A percentile compares a stretch with the other conserved stretches of the same genome.
Evolutionary conservation across 2,329 filamentous ascomycete genomes (phyloP).

Genomic region (Pleurostoma richardsiae): DNA sequence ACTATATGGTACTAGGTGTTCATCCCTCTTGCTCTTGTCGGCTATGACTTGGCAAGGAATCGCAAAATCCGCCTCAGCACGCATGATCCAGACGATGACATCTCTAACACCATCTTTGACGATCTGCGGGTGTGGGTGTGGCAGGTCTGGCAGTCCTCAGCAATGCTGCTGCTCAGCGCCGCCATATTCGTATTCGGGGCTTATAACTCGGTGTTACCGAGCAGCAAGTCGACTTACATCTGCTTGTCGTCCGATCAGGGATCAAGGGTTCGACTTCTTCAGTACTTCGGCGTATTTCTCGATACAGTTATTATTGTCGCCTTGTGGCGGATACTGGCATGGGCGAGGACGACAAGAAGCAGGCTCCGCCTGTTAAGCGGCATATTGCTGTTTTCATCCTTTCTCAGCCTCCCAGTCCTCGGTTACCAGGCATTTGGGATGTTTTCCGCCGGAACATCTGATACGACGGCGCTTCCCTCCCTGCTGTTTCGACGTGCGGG

Average conservation of each 20-base stretch:
- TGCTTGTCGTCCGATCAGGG: slow-evolving; percentile 40
- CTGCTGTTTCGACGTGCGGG: slow-evolving; percentile 9
- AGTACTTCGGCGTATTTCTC: slow-evolving; percentile 37
- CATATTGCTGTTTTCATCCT: slow-evolving; percentile 24
- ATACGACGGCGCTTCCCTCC: no score
- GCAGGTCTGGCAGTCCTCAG: slow-evolving; percentile 27
- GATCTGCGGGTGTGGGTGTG: slow-evolving; percentile 42
- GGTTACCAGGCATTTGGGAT: no score
- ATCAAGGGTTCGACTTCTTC: slow-evolving; percentile 29
- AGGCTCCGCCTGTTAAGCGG: slow-evolving; percentile 39
- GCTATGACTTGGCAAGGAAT: no score
- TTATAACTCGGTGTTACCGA: slow-evolving; percentile 31
- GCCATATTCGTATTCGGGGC: slow-evolving; percentile 36
- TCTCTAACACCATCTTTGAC: slow-evolving; percentile 36
- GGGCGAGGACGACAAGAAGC: slow-evolving; percentile 41
- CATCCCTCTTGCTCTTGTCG: no score
- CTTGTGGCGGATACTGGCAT: slow-evolving; percentile 45
- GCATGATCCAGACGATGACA: background rate
- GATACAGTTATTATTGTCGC: slow-evolving; percentile 42
- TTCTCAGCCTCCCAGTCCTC: no score
- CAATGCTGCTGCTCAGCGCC: slow-evolving; percentile 23
- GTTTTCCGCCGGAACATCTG: no score
- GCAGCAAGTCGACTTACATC: slow-evolving; percentile 42
- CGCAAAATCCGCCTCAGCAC: no score
- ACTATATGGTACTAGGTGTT: no score